Conservation (phyloP, 2,329 filamentous ascomycete species). For the Fusarium miscanthi region DNA sequence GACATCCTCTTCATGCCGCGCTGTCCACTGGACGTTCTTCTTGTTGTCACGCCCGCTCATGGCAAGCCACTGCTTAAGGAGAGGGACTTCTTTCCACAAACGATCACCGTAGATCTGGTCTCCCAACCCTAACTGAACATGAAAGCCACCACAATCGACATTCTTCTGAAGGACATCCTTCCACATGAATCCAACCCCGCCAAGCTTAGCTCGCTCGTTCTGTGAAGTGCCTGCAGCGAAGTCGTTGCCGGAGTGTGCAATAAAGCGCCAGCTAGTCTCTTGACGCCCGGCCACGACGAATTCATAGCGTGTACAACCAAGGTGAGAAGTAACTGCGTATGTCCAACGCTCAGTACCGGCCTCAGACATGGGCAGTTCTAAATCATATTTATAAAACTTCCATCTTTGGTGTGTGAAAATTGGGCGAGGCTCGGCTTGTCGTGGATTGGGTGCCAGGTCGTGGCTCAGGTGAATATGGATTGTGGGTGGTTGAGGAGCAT, state of each 20-base stretch:
- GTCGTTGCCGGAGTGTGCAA: conserved; percentile 96
- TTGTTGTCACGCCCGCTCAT: conserved; percentile 94
- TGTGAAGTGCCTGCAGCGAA: conserved; percentile 89
- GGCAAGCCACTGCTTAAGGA: conserved; percentile 93
- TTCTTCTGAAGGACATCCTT: conserved; percentile 99
- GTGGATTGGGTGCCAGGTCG: conserved; percentile 91
- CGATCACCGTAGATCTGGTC: conserved; percentile 96
- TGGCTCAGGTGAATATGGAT: conserved; percentile 93
- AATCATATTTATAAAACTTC: conserved; percentile 95
- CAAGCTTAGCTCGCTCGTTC: conserved; percentile 85
- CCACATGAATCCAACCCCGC: conserved; percentile 97
- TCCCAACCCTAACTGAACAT: conserved; percentile 90
- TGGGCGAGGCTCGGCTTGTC: conserved; percentile 82
- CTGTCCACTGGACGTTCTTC: conserved; percentile 91
- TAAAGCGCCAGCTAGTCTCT: conserved; percentile 94
- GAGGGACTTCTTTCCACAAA: conserved; percentile 94
- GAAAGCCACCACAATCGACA: conserved; percentile 94
- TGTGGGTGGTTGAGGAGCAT: conserved; percentile 90
- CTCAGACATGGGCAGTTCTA: conserved; percentile 91
- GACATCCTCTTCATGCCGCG: conserved; percentile 94
- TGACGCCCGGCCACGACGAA: conserved; percentile 92
- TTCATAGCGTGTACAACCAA: conserved; percentile 98
- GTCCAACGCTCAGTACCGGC: conserved; percentile 86
- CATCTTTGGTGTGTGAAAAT: conserved; percentile 93
- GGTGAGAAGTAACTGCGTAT: conserved; percentile 95